These are phyloP conservation scores for Neurospora tetraspora DNA, from an alignment of 495 filamentous ascomycete genomes.

Conservation along the genomic window DNA sequence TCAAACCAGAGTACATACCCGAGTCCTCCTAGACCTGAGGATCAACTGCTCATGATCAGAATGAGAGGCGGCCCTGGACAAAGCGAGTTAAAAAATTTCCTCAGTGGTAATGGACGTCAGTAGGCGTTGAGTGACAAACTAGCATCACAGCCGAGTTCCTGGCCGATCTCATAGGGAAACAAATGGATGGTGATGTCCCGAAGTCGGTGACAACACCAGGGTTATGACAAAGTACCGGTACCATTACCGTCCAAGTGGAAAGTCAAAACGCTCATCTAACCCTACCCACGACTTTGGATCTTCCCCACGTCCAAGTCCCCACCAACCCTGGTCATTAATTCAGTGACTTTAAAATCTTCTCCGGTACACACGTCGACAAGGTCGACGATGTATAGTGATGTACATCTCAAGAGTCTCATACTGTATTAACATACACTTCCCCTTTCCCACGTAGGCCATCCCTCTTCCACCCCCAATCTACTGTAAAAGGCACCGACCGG, in stretches of 20 bases:
- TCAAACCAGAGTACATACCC: not conserved
- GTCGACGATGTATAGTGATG: too few species aligned
- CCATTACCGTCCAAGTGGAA: not conserved
- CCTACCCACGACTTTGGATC: not conserved
- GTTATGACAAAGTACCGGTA: not conserved
- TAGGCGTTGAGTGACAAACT: not conserved
- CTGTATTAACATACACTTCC: too few species aligned
- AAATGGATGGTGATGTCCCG: not conserved
- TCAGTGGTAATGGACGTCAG: not conserved
- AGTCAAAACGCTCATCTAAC: not conserved
- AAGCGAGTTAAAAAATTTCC: not conserved
- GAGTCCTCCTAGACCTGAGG: not conserved
- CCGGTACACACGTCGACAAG: too few species aligned
- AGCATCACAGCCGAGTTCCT: not conserved
- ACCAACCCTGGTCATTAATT: not conserved
- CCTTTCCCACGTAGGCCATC: too few species aligned
- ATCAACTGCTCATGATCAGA: not conserved
- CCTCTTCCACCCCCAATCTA: too few species aligned
- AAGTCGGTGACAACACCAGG: not conserved
- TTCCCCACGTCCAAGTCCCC: not conserved
- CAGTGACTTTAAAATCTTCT: too few species aligned
- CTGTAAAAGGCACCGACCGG: too few species aligned
- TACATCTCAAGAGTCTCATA: too few species aligned
- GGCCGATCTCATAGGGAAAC: not conserved
- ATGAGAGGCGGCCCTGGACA: fast-evolving